Evolutionary conservation across 805 yeast species (phyloP).

Genomic region (Wickerhamomyces rabaulensis): DNA sequence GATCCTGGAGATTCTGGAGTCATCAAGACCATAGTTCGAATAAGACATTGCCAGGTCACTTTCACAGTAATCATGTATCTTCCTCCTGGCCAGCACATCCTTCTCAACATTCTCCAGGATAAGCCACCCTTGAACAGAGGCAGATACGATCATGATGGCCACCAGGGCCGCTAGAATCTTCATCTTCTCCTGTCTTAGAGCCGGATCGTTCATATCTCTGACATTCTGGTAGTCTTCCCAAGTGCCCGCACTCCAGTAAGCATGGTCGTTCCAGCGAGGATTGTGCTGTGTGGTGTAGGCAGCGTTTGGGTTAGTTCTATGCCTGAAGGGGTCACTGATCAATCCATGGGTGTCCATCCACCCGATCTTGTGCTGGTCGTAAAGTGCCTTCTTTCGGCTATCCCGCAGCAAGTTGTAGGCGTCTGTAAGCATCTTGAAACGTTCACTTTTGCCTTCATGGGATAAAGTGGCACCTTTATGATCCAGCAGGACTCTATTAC

Average conservation of each 20-base stretch:
- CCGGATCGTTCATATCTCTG: conserved; percentile 23
- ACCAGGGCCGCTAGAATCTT: conserved; percentile 40
- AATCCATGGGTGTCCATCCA: conserved; percentile 34
- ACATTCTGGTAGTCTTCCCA: conserved; percentile 56
- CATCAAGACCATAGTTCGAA: conserved; percentile 48
- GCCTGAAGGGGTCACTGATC: conserved; percentile 25
- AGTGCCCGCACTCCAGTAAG: conserved; percentile 56
- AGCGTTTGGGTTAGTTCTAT: conserved; percentile 1
- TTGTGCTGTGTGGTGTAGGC: conserved; percentile 23
- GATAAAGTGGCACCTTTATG: conserved; percentile 29
- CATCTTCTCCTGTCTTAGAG: conserved; percentile 32
- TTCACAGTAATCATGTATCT: conserved; percentile 36
- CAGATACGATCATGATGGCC: conserved; percentile 31
- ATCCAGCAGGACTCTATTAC: conserved; percentile 21
- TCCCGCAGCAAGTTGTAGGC: conserved; percentile 57
- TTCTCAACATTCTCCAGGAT: conserved; percentile 35
- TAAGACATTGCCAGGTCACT: conserved; percentile 36
- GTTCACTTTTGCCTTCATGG: conserved; percentile 26
- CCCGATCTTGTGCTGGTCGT: conserved; percentile 42
- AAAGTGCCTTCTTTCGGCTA: conserved; percentile 35
- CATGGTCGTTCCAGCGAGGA: conserved; percentile 16
- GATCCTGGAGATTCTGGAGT: conserved; percentile 43
- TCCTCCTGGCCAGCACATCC: conserved; percentile 25
- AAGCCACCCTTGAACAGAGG: conserved; percentile 36
- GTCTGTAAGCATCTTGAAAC: conserved; percentile 47